Base-by-base conservation (phyloP, 225 moss, liverwort and hornwort genomes). In the Ulota crispa region DNA sequence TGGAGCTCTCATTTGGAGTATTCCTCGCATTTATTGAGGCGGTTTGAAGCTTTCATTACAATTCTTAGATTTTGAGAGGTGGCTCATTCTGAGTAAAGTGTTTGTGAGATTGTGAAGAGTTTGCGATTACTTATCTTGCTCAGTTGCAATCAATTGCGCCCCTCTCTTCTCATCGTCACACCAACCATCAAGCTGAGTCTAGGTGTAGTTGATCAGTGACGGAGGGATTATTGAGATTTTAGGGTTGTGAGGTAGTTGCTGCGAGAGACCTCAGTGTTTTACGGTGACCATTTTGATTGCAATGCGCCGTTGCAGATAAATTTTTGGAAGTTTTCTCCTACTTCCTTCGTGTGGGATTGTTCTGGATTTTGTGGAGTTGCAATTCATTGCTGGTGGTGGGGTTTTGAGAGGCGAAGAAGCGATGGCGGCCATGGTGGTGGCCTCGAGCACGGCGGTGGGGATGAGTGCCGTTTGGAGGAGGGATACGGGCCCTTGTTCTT, bases 391-490 rank as follows among this genome's bases (percentile, higher is more conserved):
- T 65, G 24, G 36, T 72, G 47, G 19, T 61, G 79, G 45, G 65
- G 18, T 69, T 57, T 69, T 39, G 64, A 60, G 69, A 62, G 77
- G 77, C 16, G 79, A 68, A 80, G 66, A 50, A 68, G 80, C 55
- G 34, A 88, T 88, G 87, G 82, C 82, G 76, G 82, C 79, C 72
- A 79, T 82, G 75, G 56, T 85, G 88, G 82, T 85, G 85, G 72
- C 88, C 72, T 80, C 88, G 82, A 78, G 75, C 26, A 54, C 72
- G 76, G 62, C 72, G 3, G 67, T 72, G 34, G 77, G 56, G 4
- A 57, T 67, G 79, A 76, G 77, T 39, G 68, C 57, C 13, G 45
- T 78, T 56, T 74, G 66, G 26, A 81, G 66, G 53, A 74, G 74
- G 42, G 74, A 74, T 31, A 10, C 30, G 54, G 54, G 79, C 16